Evolutionary conservation across 2,329 filamentous ascomycete species (phyloP), one percentile per base, ranked within the genome.

Genomic region (Aureobasidium sp.): DNA sequence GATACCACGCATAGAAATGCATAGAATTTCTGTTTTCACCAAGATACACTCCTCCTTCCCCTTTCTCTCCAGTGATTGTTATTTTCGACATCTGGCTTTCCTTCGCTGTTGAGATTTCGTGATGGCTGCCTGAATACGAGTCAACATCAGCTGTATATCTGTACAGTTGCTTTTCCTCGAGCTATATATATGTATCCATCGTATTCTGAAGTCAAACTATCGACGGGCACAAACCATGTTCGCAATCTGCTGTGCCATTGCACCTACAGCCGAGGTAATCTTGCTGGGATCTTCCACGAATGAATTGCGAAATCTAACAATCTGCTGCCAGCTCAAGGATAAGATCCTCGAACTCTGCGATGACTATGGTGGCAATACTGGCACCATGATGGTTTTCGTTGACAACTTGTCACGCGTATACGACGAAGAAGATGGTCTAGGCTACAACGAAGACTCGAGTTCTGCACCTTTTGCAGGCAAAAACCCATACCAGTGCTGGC

Each of bases 1-100:
- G 53, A 57, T 57, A 57, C 53, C 53, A 55, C 51, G 51, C 51
- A 55, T 43, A 53, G 51, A 53, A 34, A 56, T 56, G 52, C 52
- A 56, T 56, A 57, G 53, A 57, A 46, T 46, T 57, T n/a, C 53
- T 57, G 17, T 37, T 57, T 57, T 44, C 36, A 15, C n/a, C 29
- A 46, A 36, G 39, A 57, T 55, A 48, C n/a, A 20, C 9, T 48
- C 20, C 15, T 10, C 7, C 17, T 32, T 20, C 34, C 32, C 5
- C 36, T 7, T 26, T 17, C 7, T 36, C 7, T 24, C 5, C 15
- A 47, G 17, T 34, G 17, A 34, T 9, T 34, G 24, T 32, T 15
- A 34, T 27, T 46, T 17, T 46, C 4, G 20, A 27, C 27, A 4
- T 7, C 41, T 46, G 43, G 20, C 7, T 15, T 27, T 15, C 3